A percentile compares a stretch with the other conserved stretches of the same genome.
phyloP scores from a whole-genome alignment of 2,329 filamentous ascomycete genomes.

The Podosphaera aphanis region DNA sequence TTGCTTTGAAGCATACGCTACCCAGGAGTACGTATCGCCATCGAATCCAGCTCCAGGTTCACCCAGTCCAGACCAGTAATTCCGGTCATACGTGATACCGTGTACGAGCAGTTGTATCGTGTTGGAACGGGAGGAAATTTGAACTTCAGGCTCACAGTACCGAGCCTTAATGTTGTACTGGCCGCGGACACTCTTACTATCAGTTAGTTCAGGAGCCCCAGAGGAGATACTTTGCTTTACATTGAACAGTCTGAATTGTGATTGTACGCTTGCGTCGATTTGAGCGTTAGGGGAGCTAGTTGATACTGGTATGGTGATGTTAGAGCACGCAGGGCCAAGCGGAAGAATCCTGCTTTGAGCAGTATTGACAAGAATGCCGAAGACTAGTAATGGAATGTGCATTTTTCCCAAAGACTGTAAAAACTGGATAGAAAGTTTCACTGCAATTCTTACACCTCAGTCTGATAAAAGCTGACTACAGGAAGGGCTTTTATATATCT shows the following conservation, averaged over 20 bases:
- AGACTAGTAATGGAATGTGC: too few species aligned
- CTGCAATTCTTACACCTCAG: too few species aligned
- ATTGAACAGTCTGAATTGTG: background rate
- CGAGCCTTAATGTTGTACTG: conserved; percentile 6
- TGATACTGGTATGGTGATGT: background rate
- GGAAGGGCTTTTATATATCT: too few species aligned
- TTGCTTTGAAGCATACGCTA: conserved; percentile 7
- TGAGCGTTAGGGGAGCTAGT: background rate
- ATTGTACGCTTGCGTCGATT: background rate
- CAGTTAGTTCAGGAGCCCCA: background rate
- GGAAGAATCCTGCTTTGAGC: background rate
- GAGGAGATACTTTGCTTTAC: background rate
- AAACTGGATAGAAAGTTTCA: too few species aligned
- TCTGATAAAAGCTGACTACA: too few species aligned
- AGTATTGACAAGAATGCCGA: background rate
- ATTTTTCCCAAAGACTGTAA: too few species aligned
- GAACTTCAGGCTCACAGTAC: conserved; percentile 7
- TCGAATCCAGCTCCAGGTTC: background rate
- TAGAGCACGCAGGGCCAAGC: background rate
- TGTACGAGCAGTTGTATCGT: conserved; percentile 11
- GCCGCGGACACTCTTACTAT: background rate
- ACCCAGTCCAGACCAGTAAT: conserved; percentile 2
- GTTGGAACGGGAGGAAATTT: background rate
- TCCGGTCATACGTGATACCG: conserved; percentile 8
- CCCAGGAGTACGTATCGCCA: conserved; percentile 5